phyloP scores from a whole-genome alignment of 1,284 basidiomycete species.

The Mycosarcoma mackinlayi region DNA sequence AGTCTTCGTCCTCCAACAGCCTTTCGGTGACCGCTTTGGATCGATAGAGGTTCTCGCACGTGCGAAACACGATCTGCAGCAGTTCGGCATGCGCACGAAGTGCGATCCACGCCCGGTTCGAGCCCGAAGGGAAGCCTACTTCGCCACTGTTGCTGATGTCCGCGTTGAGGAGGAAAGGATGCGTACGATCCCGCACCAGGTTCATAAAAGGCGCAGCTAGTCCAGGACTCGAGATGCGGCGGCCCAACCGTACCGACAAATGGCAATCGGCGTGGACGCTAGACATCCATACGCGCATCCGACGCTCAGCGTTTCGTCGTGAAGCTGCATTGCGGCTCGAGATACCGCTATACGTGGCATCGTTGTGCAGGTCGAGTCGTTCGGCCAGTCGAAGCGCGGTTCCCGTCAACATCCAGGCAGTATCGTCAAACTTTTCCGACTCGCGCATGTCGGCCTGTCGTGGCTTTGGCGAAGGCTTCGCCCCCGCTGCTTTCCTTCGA shows the following conservation, averaged over 20 bases:
- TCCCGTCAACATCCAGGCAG: slow-evolving; percentile 54
- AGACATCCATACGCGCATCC: slow-evolving; percentile 56
- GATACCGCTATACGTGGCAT: slow-evolving; percentile 46
- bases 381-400: slow-evolving; percentile 53
- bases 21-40: slow-evolving; percentile 47
- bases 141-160: slow-evolving; percentile 43
- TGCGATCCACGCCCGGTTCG: slow-evolving; percentile 48
- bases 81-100: slow-evolving; percentile 49
- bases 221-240: slow-evolving; percentile 51
- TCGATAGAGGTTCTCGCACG: slow-evolving; percentile 50
- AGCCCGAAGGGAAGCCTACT: slow-evolving; percentile 33
- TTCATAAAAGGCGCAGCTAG: slow-evolving; percentile 52
- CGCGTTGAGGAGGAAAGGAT: slow-evolving; percentile 42
- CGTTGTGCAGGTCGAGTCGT: slow-evolving; percentile 52
- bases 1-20: slow-evolving; percentile 49
- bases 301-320: slow-evolving; percentile 44
- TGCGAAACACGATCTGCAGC: slow-evolving; percentile 49
- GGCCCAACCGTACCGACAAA: slow-evolving; percentile 50
- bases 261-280: slow-evolving; percentile 56
- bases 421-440: slow-evolving; percentile 54
- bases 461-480: slow-evolving; percentile 13
- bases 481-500: slow-evolving; percentile 5
- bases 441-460: slow-evolving; percentile 44
- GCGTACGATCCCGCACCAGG: slow-evolving; percentile 46
- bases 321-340: slow-evolving; percentile 41